Percentiles rank a stretch among this genome's conserved stretches.
These are phyloP conservation scores for Chytriomyces confervae DNA, from an alignment of 192 early-diverging fungal genomes.

Conservation along the genomic window DNA sequence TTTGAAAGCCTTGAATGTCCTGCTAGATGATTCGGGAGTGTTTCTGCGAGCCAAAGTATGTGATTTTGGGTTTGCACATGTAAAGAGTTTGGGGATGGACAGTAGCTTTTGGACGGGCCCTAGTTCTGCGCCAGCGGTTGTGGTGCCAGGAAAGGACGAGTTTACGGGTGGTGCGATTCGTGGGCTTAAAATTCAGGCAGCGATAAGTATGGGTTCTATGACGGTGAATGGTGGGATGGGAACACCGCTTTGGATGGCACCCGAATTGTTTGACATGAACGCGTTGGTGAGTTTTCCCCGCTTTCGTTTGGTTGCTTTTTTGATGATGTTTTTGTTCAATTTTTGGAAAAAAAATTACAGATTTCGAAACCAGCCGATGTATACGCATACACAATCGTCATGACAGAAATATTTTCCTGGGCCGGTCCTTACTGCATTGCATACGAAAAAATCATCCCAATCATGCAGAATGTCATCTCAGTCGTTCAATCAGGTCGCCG, in stretches of 20 bases:
- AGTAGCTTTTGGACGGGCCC: conserved; percentile 25
- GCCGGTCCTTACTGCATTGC: conserved; percentile 30
- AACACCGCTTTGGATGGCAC: conserved; percentile 34
- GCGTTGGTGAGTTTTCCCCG: conserved; percentile 19
- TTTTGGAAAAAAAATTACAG: background rate
- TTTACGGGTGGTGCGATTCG: conserved; percentile 35
- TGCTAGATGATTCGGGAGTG: conserved; percentile 29
- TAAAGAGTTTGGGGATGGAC: conserved; percentile 38
- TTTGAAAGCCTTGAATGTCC: conserved; percentile 32
- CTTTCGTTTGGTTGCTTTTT: background rate
- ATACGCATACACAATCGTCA: conserved; percentile 32
- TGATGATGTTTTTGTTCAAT: background rate
- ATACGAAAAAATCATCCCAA: conserved; percentile 31
- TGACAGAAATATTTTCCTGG: conserved; percentile 39
- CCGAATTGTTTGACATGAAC: conserved; percentile 34
- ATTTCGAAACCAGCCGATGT: conserved; percentile 37
- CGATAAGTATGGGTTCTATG: conserved; percentile 33
- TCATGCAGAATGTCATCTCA: conserved; percentile 33
- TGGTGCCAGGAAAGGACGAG: background rate
- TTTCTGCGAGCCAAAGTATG: conserved; percentile 35
- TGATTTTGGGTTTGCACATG: conserved; percentile 34
- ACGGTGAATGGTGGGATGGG: conserved; percentile 35
- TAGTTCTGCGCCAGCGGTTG: background rate
- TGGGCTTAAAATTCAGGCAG: conserved; percentile 31
- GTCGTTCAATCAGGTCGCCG: conserved; percentile 34